These are phyloP conservation scores for Kodamaea sp. DNA, from an alignment of 1,139 yeast species.

Conservation along the genomic window DNA sequence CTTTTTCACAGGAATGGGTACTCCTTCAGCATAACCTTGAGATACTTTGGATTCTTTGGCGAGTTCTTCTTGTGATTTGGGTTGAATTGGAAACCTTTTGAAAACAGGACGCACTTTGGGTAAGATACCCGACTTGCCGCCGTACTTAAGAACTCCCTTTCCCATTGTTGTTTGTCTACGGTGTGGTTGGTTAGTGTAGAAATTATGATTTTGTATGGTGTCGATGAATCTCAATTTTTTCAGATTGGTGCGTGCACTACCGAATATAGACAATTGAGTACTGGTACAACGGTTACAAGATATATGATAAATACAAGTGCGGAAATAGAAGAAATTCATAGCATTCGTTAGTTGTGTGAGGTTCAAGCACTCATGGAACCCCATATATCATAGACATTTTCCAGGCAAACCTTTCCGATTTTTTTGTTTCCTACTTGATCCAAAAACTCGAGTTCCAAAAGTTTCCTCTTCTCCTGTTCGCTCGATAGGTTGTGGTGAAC, in stretches of 20 bases:
- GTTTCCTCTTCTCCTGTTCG: conserved; percentile 33
- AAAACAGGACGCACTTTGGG: conserved; percentile 76
- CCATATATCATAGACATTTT: conserved; percentile 63
- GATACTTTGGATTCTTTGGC: conserved; percentile 47
- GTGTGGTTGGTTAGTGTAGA: too few species aligned
- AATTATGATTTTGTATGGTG: not conserved
- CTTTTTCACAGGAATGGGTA: conserved; percentile 71
- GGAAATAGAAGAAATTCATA: too few species aligned
- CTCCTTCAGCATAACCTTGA: conserved; percentile 74
- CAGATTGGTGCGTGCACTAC: not conserved
- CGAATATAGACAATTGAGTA: not conserved
- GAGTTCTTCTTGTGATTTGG: conserved; percentile 38
- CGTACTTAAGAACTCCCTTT: conserved; percentile 51
- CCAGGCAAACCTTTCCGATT: conserved; percentile 60
- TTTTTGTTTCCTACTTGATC: conserved; percentile 61
- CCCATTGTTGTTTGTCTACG: conserved; percentile 42
- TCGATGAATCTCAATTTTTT: not conserved
- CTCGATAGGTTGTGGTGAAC: conserved; percentile 15
- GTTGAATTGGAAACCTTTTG: conserved; percentile 61
- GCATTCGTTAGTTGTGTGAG: too few species aligned
- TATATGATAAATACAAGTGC: too few species aligned
- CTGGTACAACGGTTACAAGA: too few species aligned
- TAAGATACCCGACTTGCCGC: conserved; percentile 79
- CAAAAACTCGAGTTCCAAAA: conserved; percentile 48
- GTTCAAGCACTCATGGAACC: too few species aligned